These are phyloP conservation scores for Xylariaceae sp. DNA, from an alignment of 2,329 filamentous ascomycete species.

Conservation along the genomic window DNA sequence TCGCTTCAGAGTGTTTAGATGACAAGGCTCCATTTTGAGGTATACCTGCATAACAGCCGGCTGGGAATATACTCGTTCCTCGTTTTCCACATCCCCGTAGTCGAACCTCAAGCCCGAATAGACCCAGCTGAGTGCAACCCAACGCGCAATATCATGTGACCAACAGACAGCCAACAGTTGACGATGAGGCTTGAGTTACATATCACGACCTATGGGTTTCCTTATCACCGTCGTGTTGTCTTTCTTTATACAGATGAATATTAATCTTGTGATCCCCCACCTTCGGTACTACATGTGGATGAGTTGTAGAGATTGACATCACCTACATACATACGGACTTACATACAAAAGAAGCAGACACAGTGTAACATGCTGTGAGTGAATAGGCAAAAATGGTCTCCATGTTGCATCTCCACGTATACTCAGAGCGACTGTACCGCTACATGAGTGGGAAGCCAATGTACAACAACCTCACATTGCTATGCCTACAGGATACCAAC, in stretches of 20 bases:
- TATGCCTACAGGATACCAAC: too few species aligned
- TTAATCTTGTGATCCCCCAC: conserved; percentile 1
- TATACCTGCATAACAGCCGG: neutral
- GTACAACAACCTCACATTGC: too few species aligned
- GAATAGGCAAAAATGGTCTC: too few species aligned
- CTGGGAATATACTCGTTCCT: neutral
- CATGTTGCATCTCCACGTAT: too few species aligned
- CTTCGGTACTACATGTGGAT: conserved; percentile 1
- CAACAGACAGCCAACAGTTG: conserved; percentile 1
- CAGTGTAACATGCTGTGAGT: neutral
- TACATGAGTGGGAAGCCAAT: too few species aligned
- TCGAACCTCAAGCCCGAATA: too few species aligned
- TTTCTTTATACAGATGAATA: conserved; percentile 10
- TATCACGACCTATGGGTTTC: conserved; percentile 16
- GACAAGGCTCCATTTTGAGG: neutral
- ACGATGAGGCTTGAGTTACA: conserved; percentile 5
- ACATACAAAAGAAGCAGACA: conserved; percentile 16
- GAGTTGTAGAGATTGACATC: conserved; percentile 9
- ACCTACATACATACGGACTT: conserved; percentile 12
- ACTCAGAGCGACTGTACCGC: too few species aligned
- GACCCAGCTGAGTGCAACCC: neutral
- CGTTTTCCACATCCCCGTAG: neutral
- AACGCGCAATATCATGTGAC: neutral
- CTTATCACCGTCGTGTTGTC: conserved; percentile 6
- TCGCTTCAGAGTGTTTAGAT: too few species aligned